Evolutionary conservation across 2,329 filamentous ascomycete species (phyloP).

Genomic region (Ceratocystis alfenasii): DNA sequence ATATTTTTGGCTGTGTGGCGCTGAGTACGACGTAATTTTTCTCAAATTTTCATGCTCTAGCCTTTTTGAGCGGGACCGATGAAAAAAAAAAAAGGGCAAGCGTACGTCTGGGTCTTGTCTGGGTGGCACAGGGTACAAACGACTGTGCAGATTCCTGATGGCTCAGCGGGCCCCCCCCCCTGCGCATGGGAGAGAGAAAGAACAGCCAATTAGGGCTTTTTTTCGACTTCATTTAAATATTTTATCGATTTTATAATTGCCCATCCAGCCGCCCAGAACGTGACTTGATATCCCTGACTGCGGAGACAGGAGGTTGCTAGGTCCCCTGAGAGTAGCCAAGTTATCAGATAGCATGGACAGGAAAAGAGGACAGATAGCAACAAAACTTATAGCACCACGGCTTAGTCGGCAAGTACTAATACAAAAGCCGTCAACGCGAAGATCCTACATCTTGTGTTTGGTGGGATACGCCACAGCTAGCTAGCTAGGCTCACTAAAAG

Average conservation of each 20-base stretch:
- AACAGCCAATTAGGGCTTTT: constrained; percentile 17
- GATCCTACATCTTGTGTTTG: constrained; percentile 9
- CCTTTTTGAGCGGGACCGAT: neutral
- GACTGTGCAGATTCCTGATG: constrained; percentile 5
- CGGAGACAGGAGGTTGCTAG: constrained; percentile 1
- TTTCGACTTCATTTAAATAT: neutral
- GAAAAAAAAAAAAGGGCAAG: neutral
- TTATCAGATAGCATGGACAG: no score
- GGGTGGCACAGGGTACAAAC: constrained; percentile 3
- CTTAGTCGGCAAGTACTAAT: neutral
- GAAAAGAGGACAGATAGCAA: neutral
- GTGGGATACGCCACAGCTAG: constrained; percentile 10
- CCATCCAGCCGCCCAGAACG: neutral
- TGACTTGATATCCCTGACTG: neutral
- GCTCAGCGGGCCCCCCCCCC: neutral
- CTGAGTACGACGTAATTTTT: constrained; percentile 15
- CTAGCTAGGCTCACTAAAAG: neutral
- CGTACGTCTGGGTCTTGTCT: constrained; percentile 1
- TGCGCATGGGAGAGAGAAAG: neutral
- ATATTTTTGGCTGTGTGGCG: constrained; percentile 23
- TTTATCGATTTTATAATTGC: constrained; percentile 12
- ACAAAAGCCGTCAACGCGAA: neutral
- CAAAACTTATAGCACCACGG: neutral
- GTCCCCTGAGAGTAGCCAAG: constrained; percentile 12
- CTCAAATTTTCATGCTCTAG: neutral